Base-by-base conservation (phyloP, 768 basidiomycete species). In the Calocybe indica region DNA sequence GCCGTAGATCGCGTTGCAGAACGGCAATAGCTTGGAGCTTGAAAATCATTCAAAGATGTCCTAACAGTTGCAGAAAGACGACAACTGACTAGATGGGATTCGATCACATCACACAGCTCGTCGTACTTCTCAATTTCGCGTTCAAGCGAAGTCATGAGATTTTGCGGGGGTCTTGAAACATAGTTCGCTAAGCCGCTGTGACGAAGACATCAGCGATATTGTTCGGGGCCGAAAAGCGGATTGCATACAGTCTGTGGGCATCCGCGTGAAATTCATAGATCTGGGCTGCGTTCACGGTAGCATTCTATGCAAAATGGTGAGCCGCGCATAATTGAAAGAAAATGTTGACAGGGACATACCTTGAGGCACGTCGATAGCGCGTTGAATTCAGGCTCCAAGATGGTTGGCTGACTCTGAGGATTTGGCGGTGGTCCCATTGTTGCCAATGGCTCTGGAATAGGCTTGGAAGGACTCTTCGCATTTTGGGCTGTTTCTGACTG, bases 61-160 rank as follows among this genome's bases (percentile, higher is more conserved):
- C n/a, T 10, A 48, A n/a, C 13, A 15, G 9, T 35, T 37, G 37
- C 14, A 39, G 43, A 37, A 35, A 28, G 22, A 31, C 40, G 31
- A 35, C 37, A 32, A 65, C 81, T 62, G 62, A 81, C 88, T 53
- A 92, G 55, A 45, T 81, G 79, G 36, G 80, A 75, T 61, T 91
- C 89, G 43, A 92, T 79, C 1, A 80, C 70, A 58, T 92, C 89
- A 56, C 86, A 88, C 5, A 89, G 52, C 55, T 88, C 85, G 57
- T 91, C 87, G 54, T 85, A 91, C 57, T 78, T 83, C 59, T 90
- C 86, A 3, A 89, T 69, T 57, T 88, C 86, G 34, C 78, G 78
- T 11, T 87, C 83, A 32, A 92, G 70, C 12, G 83, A 73, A 3
- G 79, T 68, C 3, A 77, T 80, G 9, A 89, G 59, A 15, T 81